Evolutionary conservation across 495 filamentous ascomycete species (phyloP), one percentile per base, ranked within the genome.

Genomic region (Aspergillus saccharolyticus): DNA sequence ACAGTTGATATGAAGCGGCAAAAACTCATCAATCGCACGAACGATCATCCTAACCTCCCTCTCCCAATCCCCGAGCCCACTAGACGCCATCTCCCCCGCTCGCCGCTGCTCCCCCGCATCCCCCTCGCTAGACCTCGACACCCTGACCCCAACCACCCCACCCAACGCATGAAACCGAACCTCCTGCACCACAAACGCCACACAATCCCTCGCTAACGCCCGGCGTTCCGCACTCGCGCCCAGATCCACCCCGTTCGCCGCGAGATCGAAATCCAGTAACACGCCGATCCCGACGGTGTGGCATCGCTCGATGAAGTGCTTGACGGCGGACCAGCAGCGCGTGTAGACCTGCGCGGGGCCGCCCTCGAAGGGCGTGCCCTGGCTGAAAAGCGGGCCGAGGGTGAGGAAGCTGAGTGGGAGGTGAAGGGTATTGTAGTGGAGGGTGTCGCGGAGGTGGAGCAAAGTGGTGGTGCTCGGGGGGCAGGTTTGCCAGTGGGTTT

Each of bases 331-430:
- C 82, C 82, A 84, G 18, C 80, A 80, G 53, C 74, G 69, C 44
- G 49, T 42, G 62, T 83, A 85, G 8, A 84, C 75, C 21, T 59
- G 43, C 1, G 66, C 56, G 12, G 70, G 64, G 0, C 65, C 54
- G 1, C 64, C 67, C 24, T 73, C 73, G 58, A 83, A 85, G 10
- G 72, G 66, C 1, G 80, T 84, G n/a, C 68, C 70, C 6, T 64
- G 28, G 56, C 71, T 76, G 61, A 75, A 83, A 16, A 62, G 47
- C 0, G 74, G 72, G 0, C 77, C 78, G 14, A 84, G 72, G 3
- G 75, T 80, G 56, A 74, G 84, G 63, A 77, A 82, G 6, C 81
- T 81, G 30, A 85, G 74, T 3, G 83, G 81, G 1, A 85, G 65
- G 16, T 81, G 76, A 50, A 84, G 69, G n/a, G 73, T 73, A 7